Evolutionary conservation across 225 moss, liverwort and hornwort species (phyloP).

Genomic region (Rhytidiadelphus loreus): DNA sequence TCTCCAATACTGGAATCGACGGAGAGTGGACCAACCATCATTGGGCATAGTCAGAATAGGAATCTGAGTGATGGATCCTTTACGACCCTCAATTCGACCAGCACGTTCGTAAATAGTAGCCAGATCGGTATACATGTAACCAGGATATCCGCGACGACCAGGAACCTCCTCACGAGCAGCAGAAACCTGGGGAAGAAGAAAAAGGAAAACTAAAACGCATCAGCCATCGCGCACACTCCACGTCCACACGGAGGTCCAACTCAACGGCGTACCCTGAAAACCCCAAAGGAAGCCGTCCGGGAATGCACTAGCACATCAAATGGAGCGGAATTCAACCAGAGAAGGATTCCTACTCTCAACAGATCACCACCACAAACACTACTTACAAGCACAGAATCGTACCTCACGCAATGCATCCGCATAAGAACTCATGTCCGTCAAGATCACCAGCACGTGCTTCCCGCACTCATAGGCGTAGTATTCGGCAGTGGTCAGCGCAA

Average conservation of each 20-base stretch:
- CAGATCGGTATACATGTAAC: conserved; percentile 95
- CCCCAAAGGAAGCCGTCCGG: no score
- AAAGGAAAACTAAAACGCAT: no score
- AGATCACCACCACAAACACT: no score
- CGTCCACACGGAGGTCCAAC: no score
- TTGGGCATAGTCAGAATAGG: conserved; percentile 91
- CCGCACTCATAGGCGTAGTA: conserved; percentile 93
- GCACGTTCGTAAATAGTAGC: conserved; percentile 92
- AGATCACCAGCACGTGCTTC: conserved; percentile 83
- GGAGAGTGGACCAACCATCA: conserved; percentile 24
- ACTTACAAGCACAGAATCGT: not conserved
- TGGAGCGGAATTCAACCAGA: no score
- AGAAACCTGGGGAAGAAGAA: not conserved
- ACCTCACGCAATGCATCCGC: conserved; percentile 88
- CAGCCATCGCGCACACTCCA: no score
- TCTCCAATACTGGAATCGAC: not conserved
- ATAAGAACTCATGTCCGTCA: conserved; percentile 89
- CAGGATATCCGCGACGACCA: conserved; percentile 91
- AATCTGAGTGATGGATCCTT: conserved; percentile 88
- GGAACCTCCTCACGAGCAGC: conserved; percentile 95
- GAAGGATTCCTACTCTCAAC: no score
- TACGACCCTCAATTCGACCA: conserved; percentile 85
- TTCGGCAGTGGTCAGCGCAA: conserved; percentile 87
- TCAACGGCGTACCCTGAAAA: no score
- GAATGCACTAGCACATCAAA: no score